These are phyloP conservation scores for Cydonia oblonga DNA, from an alignment of 331 rosid species.

Conservation along the genomic window DNA sequence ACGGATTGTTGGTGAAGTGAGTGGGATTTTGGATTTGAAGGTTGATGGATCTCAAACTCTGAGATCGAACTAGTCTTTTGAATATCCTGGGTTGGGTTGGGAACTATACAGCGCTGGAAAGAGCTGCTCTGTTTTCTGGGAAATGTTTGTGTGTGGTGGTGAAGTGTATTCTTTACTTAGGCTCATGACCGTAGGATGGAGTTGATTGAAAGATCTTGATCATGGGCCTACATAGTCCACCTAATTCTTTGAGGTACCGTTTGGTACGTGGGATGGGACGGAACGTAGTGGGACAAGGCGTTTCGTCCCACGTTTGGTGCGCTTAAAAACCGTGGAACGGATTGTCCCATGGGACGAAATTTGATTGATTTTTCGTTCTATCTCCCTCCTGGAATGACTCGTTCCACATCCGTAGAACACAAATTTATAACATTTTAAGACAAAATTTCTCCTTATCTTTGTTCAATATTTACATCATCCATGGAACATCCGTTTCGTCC, in stretches of 20 bases:
- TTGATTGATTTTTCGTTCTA: no score
- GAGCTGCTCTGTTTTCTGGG: not conserved
- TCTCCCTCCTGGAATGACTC: no score
- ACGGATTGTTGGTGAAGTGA: not conserved
- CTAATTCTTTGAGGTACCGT: not conserved
- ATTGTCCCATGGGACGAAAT: no score
- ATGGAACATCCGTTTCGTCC: no score
- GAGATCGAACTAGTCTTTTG: not conserved
- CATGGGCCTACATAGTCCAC: not conserved
- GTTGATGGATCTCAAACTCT: conserved; percentile 13
- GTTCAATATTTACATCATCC: no score
- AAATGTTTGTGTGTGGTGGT: not conserved
- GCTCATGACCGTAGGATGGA: not conserved
- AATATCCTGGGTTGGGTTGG: not conserved
- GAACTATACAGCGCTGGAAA: not conserved
- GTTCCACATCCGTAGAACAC: no score
- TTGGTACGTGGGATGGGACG: no score
- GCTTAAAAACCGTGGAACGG: no score
- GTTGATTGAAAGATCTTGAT: not conserved
- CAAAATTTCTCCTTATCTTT: no score
- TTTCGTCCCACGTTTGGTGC: no score
- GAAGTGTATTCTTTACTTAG: not conserved
- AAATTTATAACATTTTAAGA: no score
- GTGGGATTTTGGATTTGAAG: not conserved
- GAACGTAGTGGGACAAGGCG: no score